phyloP scores from a whole-genome alignment of 208 protist species.

The Crithidia bombi region DNA sequence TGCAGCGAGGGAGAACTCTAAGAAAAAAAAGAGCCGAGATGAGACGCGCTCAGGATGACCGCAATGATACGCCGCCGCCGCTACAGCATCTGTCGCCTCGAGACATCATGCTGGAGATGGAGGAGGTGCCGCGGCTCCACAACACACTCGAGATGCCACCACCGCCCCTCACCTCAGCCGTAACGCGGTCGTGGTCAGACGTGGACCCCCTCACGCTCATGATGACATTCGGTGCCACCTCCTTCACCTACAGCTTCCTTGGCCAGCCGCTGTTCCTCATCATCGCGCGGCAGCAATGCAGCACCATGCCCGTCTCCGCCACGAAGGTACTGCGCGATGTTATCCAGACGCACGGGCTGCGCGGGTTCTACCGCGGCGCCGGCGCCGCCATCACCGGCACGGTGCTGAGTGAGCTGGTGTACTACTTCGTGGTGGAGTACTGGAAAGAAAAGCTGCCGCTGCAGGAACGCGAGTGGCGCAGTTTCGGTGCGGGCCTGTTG shows the following conservation, averaged over 20 bases:
- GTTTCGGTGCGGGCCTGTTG: slow-evolving; percentile 70
- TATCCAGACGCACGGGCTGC: slow-evolving; percentile 44
- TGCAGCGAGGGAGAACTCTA: neutral
- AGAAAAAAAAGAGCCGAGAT: slow-evolving; percentile 2
- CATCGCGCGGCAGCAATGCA: slow-evolving; percentile 81
- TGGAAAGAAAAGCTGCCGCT: slow-evolving; percentile 76
- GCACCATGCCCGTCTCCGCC: slow-evolving; percentile 45
- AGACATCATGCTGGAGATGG: slow-evolving; percentile 23
- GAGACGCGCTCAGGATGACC: neutral
- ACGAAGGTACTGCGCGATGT: slow-evolving; percentile 52
- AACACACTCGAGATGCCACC: slow-evolving; percentile 31
- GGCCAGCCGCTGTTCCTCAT: slow-evolving; percentile 78
- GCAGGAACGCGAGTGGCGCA: slow-evolving; percentile 64
- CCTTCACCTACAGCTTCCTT: slow-evolving; percentile 66
- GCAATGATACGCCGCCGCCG: slow-evolving; percentile 1
- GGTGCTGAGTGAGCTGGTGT: slow-evolving; percentile 78
- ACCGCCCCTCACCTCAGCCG: slow-evolving; percentile 52
- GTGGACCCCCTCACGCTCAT: slow-evolving; percentile 69
- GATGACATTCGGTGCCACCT: slow-evolving; percentile 67
- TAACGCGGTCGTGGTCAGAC: slow-evolving; percentile 83
- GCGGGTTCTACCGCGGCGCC: slow-evolving; percentile 72
- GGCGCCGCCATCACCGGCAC: slow-evolving; percentile 65
- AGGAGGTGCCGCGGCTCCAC: slow-evolving; percentile 18
- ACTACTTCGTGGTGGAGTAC: slow-evolving; percentile 79
- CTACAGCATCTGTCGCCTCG: slow-evolving; percentile 9